These are phyloP conservation scores for Fusarium sp. DNA, from an alignment of 2,329 filamentous ascomycete species.

Conservation along the genomic window DNA sequence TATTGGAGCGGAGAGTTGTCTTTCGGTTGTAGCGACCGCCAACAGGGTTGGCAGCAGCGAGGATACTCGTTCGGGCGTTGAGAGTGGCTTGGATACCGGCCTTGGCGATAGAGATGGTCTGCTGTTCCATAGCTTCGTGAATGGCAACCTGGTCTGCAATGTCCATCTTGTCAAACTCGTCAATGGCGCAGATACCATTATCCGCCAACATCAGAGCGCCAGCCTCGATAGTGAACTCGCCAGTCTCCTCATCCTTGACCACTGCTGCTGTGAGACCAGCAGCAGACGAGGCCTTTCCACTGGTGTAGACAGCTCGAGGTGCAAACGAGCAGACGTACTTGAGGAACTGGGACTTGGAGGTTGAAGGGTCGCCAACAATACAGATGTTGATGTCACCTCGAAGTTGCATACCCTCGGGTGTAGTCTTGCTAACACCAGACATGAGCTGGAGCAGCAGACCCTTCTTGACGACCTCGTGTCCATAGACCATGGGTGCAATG, in stretches of 20 bases:
- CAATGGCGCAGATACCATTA: constrained; percentile 97
- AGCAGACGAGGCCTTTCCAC: constrained; percentile 95
- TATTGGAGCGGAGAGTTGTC: constrained; percentile 90
- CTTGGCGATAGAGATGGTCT: constrained; percentile 98
- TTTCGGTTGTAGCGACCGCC: constrained; percentile 98
- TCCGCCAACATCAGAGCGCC: constrained; percentile 97
- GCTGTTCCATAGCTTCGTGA: constrained; percentile 99
- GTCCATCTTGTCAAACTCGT: constrained; percentile 99
- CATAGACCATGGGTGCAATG: constrained; percentile 96
- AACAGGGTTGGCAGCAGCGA: constrained; percentile 96
- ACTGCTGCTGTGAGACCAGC: constrained; percentile 97
- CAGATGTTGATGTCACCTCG: constrained; percentile 99
- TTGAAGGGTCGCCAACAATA: constrained; percentile 96
- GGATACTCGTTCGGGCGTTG: constrained; percentile 93
- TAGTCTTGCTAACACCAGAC: constrained; percentile 93
- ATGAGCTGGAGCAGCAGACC: constrained; percentile 93
- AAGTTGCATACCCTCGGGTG: constrained; percentile 92
- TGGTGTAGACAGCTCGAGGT: constrained; percentile 97
- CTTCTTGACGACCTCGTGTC: constrained; percentile 98
- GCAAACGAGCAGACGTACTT: constrained; percentile 98
- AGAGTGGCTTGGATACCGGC: constrained; percentile 98
- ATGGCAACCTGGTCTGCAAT: constrained; percentile 97
- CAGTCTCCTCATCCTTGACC: constrained; percentile 97
- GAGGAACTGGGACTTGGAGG: constrained; percentile 96
- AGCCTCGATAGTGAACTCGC: constrained; percentile 98